A percentile compares a stretch with the other conserved stretches of the same genome.
phyloP scores from a whole-genome alignment of 2,329 filamentous ascomycete genomes.

The Fusarium scirpi region DNA sequence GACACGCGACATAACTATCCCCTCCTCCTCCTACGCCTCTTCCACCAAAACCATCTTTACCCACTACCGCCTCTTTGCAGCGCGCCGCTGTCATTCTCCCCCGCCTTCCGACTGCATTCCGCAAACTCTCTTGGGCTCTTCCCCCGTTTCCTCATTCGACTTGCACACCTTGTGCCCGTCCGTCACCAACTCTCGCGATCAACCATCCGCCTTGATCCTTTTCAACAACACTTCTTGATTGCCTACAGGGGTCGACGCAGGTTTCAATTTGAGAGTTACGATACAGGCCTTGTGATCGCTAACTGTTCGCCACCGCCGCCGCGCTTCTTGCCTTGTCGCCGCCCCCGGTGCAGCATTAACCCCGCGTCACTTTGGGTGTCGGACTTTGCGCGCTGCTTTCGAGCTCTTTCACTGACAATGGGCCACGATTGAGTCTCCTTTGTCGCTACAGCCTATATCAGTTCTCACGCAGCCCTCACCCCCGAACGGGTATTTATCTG shows the following conservation, averaged over 20 bases:
- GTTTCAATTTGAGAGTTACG: conserved; percentile 23
- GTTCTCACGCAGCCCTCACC: conserved; percentile 27
- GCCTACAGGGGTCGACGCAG: conserved; percentile 27
- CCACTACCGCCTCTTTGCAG: conserved; percentile 35
- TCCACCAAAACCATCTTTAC: conserved; percentile 11
- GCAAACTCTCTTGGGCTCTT: conserved; percentile 21
- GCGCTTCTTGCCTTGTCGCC: conserved; percentile 24
- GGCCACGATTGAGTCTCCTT: conserved; percentile 50
- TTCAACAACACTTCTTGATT: conserved; percentile 15
- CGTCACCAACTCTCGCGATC: conserved; percentile 25
- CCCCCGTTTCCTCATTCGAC: conserved; percentile 21
- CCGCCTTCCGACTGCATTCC: conserved; percentile 42
- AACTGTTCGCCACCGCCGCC: conserved; percentile 40
- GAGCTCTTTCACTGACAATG: conserved; percentile 50
- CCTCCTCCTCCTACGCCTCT: conserved; percentile 12
- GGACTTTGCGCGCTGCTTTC: conserved; percentile 45
- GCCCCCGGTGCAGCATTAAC: conserved; percentile 39
- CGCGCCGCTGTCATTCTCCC: conserved; percentile 40
- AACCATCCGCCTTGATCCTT: conserved; percentile 13
- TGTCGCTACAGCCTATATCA: conserved; percentile 39
- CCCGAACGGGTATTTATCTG: conserved; percentile 47
- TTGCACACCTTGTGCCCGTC: conserved; percentile 19
- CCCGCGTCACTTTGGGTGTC: conserved; percentile 45
- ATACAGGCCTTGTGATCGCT: conserved; percentile 28
- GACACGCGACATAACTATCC: conserved; percentile 36